Base-by-base conservation (phyloP, 208 protist genomes). In the Kentomonas sorsogonicus region DNA sequence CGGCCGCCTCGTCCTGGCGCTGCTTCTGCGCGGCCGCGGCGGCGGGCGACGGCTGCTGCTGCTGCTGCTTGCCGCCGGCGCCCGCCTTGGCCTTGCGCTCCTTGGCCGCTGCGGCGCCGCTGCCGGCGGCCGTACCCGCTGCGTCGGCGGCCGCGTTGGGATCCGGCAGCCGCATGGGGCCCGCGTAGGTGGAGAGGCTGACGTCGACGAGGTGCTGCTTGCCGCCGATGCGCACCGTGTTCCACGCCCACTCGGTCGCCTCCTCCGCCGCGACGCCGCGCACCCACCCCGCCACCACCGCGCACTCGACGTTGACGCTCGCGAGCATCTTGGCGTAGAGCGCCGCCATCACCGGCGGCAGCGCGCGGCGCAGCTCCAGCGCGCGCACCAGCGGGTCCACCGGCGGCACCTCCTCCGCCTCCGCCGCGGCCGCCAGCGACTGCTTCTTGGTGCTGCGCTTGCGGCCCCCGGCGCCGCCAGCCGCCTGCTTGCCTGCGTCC, bases 171-270 rank as follows among this genome's bases (percentile, higher is more conserved):
- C 33, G 11, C 7, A 36, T 11, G 33, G 33, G 11, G 33, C 7
- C 33, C 33, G 33, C n/a, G n/a, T n/a, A n/a, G n/a, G n/a, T n/a
- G 20, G 34, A 11, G 15, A 40, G 31, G 26, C 18, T 48, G 33
- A 53, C 31, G 46, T 43, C 47, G 33, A 38, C 20, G 13, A 44
- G 15, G 31, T 63, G 38, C 31, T 54, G 39, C 31, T 7, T 6
- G 4, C 16, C 41, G 31, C 25, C 6, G 25, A 3, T 61, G 3
- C 40, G 25, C 34, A 94, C 80, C 10, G 74, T 47, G 44, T 94
- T 94, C 86, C 86, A 94, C 23, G 53, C 52, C 86, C 86, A 94
- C 34, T 74, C 63, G 18, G 83, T 45, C 30, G 60, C 13, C 60
- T 91, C 83, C 39, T 75, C 74, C 6, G 78, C 56, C 0, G 63